Evolutionary conservation across 2,329 filamentous ascomycete genomes (phyloP).

Genomic region (Diaporthe helianthi): DNA sequence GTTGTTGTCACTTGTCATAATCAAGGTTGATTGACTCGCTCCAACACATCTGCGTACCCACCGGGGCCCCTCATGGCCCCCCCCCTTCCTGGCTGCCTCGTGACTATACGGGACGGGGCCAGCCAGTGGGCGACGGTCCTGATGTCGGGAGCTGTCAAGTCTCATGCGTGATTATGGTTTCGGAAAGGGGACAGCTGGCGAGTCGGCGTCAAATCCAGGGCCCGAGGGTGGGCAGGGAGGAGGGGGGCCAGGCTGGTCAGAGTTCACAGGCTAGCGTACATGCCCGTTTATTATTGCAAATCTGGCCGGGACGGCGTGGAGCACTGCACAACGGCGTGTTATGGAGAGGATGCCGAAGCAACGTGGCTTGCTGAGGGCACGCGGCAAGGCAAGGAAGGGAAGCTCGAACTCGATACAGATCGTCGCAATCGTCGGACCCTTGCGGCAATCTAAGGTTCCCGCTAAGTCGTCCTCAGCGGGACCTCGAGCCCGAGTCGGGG

Average conservation of each 20-base stretch:
- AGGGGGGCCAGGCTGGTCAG: constrained; percentile 3
- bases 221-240: too few relatives aligned
- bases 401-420: constrained; percentile 25
- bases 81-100: constrained; percentile 16
- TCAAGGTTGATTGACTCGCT: constrained; percentile 16
- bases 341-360: constrained; percentile 17
- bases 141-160: constrained; percentile 20
- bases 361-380: constrained; percentile 18
- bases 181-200: constrained; percentile 18
- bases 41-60: constrained; percentile 20
- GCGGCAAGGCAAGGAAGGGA: background rate
- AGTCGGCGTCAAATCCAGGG: constrained; percentile 21
- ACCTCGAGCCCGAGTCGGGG: constrained; percentile 21
- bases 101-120: constrained; percentile 12
- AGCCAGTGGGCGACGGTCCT: constrained; percentile 10
- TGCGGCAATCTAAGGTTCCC: constrained; percentile 22
- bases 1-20: constrained; percentile 24
- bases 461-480: constrained; percentile 9
- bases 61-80: constrained; percentile 5
- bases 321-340: constrained; percentile 5
- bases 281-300: constrained; percentile 28
- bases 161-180: constrained; percentile 25
- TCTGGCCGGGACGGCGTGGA: background rate
- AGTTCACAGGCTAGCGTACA: constrained; percentile 16
- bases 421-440: constrained; percentile 21